A percentile compares a stretch with the other conserved stretches of the same genome.
phyloP scores from a whole-genome alignment of 106 monocot genomes.

The Vanilla planifolia region DNA sequence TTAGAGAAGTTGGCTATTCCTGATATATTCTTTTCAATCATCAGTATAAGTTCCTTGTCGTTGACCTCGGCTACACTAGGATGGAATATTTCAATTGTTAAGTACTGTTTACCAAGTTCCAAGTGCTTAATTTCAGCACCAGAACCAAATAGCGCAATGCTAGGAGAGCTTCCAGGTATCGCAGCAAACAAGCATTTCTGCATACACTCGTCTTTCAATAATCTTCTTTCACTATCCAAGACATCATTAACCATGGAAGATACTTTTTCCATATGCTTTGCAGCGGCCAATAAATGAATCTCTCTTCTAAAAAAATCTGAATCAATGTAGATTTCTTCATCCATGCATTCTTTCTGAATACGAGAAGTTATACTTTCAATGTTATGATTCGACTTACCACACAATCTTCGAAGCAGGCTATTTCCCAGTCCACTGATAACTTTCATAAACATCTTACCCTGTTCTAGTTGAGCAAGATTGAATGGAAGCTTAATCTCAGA shows the following conservation, averaged over 20 bases:
- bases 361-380: constrained; percentile 38
- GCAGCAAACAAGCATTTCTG: constrained; percentile 57
- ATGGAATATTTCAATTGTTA: constrained; percentile 76
- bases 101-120: constrained; percentile 63
- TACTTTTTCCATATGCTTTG: constrained; percentile 45
- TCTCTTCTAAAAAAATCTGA: constrained; percentile 59
- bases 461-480: constrained; percentile 47
- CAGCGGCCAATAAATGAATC: constrained; percentile 45
- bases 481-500: constrained; percentile 31
- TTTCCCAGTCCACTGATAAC: constrained; percentile 40
- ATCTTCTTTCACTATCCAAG: constrained; percentile 46
- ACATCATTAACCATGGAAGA: constrained; percentile 30
- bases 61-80: constrained; percentile 34
- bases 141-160: constrained; percentile 71
- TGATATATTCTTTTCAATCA: constrained; percentile 38
- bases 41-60: constrained; percentile 62
- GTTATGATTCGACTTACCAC: constrained; percentile 55
- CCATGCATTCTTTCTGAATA: constrained; percentile 32
- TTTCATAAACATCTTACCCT: constrained; percentile 39
- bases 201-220: constrained; percentile 58
- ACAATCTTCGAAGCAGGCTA: constrained; percentile 60
- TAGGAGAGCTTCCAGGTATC: constrained; percentile 26
- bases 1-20: constrained; percentile 49
- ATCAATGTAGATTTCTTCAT: constrained; percentile 38
- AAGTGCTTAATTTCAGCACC: constrained; percentile 96